Conservation (phyloP, 2,329 filamentous ascomycete genomes). For the Botrytis pseudocinerea region DNA sequence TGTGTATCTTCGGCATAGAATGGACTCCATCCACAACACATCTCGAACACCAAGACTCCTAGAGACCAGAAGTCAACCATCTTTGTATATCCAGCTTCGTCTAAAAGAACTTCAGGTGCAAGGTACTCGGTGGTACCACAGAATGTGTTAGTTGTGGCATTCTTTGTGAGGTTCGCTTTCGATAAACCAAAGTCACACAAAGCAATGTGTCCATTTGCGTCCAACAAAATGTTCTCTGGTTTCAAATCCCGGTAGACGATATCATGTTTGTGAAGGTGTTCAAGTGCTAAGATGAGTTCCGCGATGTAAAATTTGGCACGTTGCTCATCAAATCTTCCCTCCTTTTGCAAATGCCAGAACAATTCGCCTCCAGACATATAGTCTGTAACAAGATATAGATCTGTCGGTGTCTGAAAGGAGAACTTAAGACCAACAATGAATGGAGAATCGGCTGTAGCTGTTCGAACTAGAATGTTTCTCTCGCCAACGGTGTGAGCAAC, state of each 20-base stretch:
- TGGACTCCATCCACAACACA: conserved; percentile 99
- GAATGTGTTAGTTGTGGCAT: conserved; percentile 98
- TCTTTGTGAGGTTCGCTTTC: conserved; percentile 95
- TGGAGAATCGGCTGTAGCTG: conserved; percentile 90
- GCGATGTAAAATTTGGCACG: conserved; percentile 99
- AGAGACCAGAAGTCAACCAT: conserved; percentile 99
- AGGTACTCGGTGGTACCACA: conserved; percentile 98
- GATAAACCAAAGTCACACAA: conserved; percentile 97
- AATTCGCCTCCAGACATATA: conserved; percentile 99
- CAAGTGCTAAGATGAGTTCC: conserved; percentile 90
- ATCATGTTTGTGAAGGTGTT: conserved; percentile 94
- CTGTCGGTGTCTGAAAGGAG: conserved; percentile 95
- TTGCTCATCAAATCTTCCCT: conserved; percentile 91
- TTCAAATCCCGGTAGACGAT: conserved; percentile 98
- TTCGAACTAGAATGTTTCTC: conserved; percentile 94
- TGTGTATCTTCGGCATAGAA: conserved; percentile 99
- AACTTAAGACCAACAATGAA: conserved; percentile 99
- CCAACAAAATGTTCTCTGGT: conserved; percentile 94
- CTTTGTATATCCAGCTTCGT: conserved; percentile 97
- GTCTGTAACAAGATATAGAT: conserved; percentile 96
- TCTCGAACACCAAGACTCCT: conserved; percentile 96
- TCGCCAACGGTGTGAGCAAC: conserved; percentile 96
- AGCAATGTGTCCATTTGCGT: conserved; percentile 96
- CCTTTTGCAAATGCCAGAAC: conserved; percentile 98
- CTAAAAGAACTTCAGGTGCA: conserved; percentile 89